Conservation (phyloP, 1,284 basidiomycete genomes). For the Schizophyllum commune region DNA sequence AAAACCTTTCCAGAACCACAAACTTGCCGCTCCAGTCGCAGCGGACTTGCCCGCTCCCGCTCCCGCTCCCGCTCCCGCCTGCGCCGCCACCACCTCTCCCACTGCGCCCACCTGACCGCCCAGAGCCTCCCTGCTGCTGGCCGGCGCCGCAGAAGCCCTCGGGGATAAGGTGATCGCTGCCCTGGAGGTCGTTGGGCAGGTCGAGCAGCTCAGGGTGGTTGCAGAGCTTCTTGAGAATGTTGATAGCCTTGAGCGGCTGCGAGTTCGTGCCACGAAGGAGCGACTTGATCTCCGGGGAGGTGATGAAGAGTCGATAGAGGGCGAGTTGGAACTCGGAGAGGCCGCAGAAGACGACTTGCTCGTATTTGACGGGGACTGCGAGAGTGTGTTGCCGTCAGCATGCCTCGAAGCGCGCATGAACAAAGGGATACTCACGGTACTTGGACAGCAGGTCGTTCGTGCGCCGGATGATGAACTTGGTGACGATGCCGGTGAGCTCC, state of each 20-base stretch:
- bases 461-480: constrained; percentile 94
- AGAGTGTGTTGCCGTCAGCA: too few relatives aligned
- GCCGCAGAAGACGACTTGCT: constrained; percentile 96
- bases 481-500: constrained; percentile 86
- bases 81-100: constrained; percentile 7
- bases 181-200: constrained; percentile 80
- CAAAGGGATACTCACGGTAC: constrained; percentile 61
- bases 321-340: constrained; percentile 85
- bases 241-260: constrained; percentile 96
- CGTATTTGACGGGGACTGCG: constrained; percentile 96
- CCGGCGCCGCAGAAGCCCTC: constrained; percentile 68
- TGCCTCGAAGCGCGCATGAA: constrained; percentile 1
- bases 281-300: constrained; percentile 90
- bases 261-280: constrained; percentile 86
- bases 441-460: constrained; percentile 98
- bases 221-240: constrained; percentile 94
- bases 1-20: constrained; percentile 86
- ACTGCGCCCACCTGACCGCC: constrained; percentile 32
- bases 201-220: constrained; percentile 95
- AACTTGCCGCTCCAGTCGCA: constrained; percentile 91
- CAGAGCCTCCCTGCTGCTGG: constrained; percentile 28
- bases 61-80: constrained; percentile 20
- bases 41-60: constrained; percentile 35
- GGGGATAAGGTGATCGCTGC: constrained; percentile 80
- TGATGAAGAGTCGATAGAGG: constrained; percentile 90